A percentile compares a stretch with the other conserved stretches of the same genome.
Conservation (phyloP, 2,329 filamentous ascomycete genomes). For the Tetracladium maxilliforme region DNA sequence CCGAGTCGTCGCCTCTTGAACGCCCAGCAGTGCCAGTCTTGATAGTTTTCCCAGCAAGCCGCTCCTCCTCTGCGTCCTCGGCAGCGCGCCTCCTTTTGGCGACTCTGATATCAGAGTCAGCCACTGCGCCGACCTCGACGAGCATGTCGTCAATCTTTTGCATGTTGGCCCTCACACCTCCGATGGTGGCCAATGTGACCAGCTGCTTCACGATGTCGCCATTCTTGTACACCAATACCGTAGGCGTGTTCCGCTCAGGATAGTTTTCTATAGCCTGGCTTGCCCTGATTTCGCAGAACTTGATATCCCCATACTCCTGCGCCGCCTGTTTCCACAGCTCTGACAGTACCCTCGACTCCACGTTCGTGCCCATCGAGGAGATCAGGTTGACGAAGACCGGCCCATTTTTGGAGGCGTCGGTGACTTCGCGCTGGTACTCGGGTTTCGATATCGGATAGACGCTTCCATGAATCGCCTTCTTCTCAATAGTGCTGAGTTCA, state of each 20-base stretch:
- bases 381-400: slow-evolving; percentile 69
- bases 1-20: slow-evolving; percentile 16
- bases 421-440: slow-evolving; percentile 83
- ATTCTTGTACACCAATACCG: slow-evolving; percentile 82
- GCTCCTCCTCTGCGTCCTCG: slow-evolving; percentile 14
- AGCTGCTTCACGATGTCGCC: slow-evolving; percentile 86
- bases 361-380: slow-evolving; percentile 62
- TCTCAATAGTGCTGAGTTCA: slow-evolving; percentile 62
- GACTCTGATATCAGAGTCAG: slow-evolving; percentile 65
- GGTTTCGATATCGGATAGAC: slow-evolving; percentile 93
- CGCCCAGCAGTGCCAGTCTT: too few relatives aligned
- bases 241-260: slow-evolving; percentile 87
- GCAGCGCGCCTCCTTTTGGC: slow-evolving; percentile 12
- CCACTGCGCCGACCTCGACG: slow-evolving; percentile 68
- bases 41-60: too few relatives aligned
- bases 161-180: slow-evolving; percentile 56
- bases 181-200: slow-evolving; percentile 72
- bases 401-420: slow-evolving; percentile 65
- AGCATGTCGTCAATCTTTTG: slow-evolving; percentile 69
- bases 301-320: slow-evolving; percentile 77
- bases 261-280: slow-evolving; percentile 94
- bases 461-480: slow-evolving; percentile 69
- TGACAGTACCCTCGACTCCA: slow-evolving; percentile 69
- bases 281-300: slow-evolving; percentile 92
- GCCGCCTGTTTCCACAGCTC: slow-evolving; percentile 81